Evolutionary conservation across 345 rosid genomes (phyloP), one percentile per base, ranked within the genome.

Genomic region (Eucalyptus dawsonii): DNA sequence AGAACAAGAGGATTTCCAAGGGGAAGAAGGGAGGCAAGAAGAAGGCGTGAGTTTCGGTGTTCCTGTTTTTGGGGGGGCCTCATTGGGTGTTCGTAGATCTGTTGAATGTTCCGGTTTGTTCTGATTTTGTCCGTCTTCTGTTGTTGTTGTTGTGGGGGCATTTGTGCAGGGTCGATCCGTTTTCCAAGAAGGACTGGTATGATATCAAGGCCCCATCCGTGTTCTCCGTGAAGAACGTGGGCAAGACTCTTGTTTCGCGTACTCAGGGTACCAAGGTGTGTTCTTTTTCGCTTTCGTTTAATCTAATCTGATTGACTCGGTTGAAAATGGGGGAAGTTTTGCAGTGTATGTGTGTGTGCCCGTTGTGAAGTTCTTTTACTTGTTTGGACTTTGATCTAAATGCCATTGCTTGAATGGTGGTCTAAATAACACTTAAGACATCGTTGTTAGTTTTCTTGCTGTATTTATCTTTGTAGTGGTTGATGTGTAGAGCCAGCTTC

Each of bases 241-340:
- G 94, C 58, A 94, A 94, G 89, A 94, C 94, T 86, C 93, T 94
- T 11, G 94, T 94, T 37, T 91, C 92, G 24, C 91, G 96, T 49
- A 94, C 96, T 34, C 96, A 94, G 89, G 96, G 96, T 34, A 94
- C 94, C 86, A 94, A 94, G 96, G 96, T 93, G 27, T 11, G 51
- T 56, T 22, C 65, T 90, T 21, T 89, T 37, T 50, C 21, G 27
- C 44, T 31, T 13, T 65, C 37, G 47, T 37, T 29, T 42, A 6
- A 76, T 27, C 40, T 72, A 6, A 6, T 72, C 83, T 72, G 42
- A 1, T 72, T 76, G 83, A 6, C 25, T 21, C 0, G 1, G 29
- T 37, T 76, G 83, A 76, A 76, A 40, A 37, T 37, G 45, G 83
- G 47, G 2, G 24, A 76, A 37, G 27, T 40, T 6, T 3, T 34